Evolutionary conservation across 495 filamentous ascomycete genomes (phyloP).

Genomic region (Penicillium herquei): DNA sequence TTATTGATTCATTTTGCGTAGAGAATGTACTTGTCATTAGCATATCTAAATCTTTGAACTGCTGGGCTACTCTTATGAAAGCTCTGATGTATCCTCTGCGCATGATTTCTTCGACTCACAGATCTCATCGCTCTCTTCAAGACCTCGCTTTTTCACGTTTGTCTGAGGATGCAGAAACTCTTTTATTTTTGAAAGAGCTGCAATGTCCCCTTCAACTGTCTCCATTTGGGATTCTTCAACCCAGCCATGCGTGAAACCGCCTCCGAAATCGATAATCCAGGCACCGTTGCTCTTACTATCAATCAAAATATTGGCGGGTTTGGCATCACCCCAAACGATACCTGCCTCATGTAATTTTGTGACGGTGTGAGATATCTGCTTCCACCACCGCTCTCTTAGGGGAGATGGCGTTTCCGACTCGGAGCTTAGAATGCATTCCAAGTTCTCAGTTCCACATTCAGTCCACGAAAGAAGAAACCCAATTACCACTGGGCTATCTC

Average conservation of each 20-base stretch:
- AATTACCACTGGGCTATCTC: background rate
- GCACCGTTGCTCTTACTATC: constrained; percentile 34
- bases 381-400: background rate
- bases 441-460: background rate
- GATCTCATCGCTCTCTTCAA: too few species aligned
- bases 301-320: constrained; percentile 45
- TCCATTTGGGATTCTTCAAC: constrained; percentile 35
- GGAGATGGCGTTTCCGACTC: background rate
- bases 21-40: too few species aligned
- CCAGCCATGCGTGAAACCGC: constrained; percentile 43
- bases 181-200: too few species aligned
- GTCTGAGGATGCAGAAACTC: too few species aligned
- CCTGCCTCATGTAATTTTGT: background rate
- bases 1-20: too few species aligned
- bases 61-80: too few species aligned
- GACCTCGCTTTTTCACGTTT: too few species aligned
- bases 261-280: constrained; percentile 49
- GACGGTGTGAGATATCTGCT: background rate
- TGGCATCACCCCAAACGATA: constrained; percentile 39
- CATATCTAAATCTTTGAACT: too few species aligned
- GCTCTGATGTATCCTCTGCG: too few species aligned
- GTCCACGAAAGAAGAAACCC: constrained; percentile 1
- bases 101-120: too few species aligned
- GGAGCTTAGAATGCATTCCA: background rate
- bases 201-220: background rate